phyloP scores from a whole-genome alignment of 495 filamentous ascomycete species.

The Extremus antarcticus region DNA sequence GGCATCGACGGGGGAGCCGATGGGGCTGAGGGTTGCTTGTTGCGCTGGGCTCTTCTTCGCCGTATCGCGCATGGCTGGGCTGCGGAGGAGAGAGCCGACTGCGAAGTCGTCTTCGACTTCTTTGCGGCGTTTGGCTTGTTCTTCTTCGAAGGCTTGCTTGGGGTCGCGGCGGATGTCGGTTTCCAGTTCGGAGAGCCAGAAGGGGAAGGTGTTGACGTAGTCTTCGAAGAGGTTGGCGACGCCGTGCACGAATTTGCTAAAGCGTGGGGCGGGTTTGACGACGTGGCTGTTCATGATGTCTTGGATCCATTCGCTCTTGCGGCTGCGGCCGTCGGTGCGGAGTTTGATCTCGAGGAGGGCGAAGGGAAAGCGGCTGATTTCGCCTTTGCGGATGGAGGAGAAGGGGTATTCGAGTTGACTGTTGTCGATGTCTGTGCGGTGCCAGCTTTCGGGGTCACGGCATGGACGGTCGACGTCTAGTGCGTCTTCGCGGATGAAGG shows the following conservation, averaged over 20 bases:
- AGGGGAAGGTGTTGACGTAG: conserved; percentile 87
- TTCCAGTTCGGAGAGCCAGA: conserved; percentile 86
- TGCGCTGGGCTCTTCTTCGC: neutral
- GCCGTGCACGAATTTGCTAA: conserved; percentile 95
- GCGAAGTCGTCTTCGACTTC: conserved; percentile 76
- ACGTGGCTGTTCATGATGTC: conserved; percentile 88
- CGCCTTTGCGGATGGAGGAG: conserved; percentile 69
- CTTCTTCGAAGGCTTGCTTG: conserved; percentile 78
- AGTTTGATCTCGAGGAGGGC: conserved; percentile 89
- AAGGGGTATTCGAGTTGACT: conserved; percentile 78
- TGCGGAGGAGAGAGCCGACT: conserved; percentile 48
- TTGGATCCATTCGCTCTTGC: conserved; percentile 73
- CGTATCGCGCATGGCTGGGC: neutral
- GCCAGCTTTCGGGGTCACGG: conserved; percentile 79
- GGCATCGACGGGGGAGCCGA: conserved; percentile 19
- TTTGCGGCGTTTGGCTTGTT: conserved; percentile 69
- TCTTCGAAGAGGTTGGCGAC: conserved; percentile 87
- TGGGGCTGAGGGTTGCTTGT: conserved; percentile 17
- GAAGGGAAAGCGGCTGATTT: conserved; percentile 85
- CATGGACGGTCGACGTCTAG: conserved; percentile 76
- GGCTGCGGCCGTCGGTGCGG: conserved; percentile 36
- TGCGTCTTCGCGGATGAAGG: conserved; percentile 84
- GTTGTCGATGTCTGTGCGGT: conserved; percentile 80
- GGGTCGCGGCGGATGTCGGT: conserved; percentile 90
- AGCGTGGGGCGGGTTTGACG: conserved; percentile 75